Percentiles rank a stretch among this genome's conserved stretches.
Conservation (phyloP, 257 asterid species). For the Ligustrum vulgare region DNA sequence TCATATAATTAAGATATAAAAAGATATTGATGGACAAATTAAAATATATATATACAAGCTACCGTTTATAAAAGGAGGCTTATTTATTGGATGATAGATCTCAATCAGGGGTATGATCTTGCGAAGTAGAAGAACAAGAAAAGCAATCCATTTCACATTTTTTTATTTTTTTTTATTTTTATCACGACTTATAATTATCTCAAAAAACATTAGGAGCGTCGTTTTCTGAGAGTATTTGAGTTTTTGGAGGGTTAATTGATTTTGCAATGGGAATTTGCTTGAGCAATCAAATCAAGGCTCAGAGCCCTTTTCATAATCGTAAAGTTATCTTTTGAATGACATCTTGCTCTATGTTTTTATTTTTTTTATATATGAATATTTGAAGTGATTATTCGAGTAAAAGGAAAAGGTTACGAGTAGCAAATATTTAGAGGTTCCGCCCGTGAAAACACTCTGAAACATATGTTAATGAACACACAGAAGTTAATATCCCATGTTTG, state of each 20-base stretch:
- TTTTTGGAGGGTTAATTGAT: conserved; percentile 22
- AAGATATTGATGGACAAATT: too few species aligned
- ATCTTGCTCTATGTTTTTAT: conserved; percentile 4
- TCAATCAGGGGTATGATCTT: too few species aligned
- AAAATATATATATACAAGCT: too few species aligned
- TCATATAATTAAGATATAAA: too few species aligned
- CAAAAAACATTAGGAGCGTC: too few species aligned
- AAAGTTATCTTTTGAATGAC: conserved; percentile 34
- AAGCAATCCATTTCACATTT: too few species aligned
- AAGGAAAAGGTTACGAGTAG: not conserved
- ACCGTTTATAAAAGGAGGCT: too few species aligned
- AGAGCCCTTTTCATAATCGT: conserved; percentile 49
- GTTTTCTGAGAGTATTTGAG: conserved; percentile 24
- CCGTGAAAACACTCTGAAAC: not conserved
- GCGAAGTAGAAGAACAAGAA: too few species aligned
- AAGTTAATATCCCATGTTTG: not conserved
- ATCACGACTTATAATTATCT: too few species aligned
- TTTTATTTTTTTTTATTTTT: conserved; percentile 11
- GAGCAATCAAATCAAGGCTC: conserved; percentile 88
- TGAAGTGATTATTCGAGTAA: not conserved
- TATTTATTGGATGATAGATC: too few species aligned
- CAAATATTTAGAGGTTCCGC: not conserved
- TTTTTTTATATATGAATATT: too few species aligned
- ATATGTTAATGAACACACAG: not conserved
- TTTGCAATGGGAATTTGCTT: conserved; percentile 73